Percentiles rank a stretch among this genome's conserved stretches.
phyloP scores from a whole-genome alignment of 2,329 filamentous ascomycete genomes.

The Colletotrichum eleusines region DNA sequence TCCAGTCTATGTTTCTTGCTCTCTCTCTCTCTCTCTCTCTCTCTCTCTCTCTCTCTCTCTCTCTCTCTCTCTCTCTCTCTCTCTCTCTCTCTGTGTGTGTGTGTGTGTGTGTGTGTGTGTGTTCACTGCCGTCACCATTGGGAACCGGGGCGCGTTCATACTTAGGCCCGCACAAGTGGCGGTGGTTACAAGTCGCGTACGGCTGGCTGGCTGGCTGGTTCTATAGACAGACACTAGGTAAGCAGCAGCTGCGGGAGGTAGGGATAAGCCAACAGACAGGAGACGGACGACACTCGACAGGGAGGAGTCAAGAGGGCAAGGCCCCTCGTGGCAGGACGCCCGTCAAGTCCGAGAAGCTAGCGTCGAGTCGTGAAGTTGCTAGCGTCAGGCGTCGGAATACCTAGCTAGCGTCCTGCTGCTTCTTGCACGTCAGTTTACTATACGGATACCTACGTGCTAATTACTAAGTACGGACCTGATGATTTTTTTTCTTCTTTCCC shows the following conservation, averaged over 20 bases:
- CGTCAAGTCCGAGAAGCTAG: neutral
- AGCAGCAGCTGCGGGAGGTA: neutral
- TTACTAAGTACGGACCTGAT: too few species aligned
- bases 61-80: neutral
- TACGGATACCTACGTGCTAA: too few species aligned
- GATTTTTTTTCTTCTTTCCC: neutral
- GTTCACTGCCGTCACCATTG: constrained; percentile 12
- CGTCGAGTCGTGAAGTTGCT: neutral
- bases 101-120: too few species aligned
- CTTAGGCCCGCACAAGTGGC: too few species aligned
- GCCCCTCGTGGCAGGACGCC: neutral
- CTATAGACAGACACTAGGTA: too few species aligned
- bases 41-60: neutral
- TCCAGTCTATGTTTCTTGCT: neutral
- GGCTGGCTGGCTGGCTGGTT: too few species aligned
- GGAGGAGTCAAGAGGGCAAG: neutral
- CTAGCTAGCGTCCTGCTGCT: constrained; percentile 1
- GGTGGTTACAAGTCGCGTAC: neutral
- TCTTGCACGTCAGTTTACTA: neutral
- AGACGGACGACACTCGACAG: too few species aligned
- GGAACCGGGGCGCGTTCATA: neutral
- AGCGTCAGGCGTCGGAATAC: neutral
- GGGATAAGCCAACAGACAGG: neutral
- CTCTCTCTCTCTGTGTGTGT: too few species aligned
- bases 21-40: neutral